phyloP scores from a whole-genome alignment of 2,329 filamentous ascomycete species.

The Aureobasidium sp. region DNA sequence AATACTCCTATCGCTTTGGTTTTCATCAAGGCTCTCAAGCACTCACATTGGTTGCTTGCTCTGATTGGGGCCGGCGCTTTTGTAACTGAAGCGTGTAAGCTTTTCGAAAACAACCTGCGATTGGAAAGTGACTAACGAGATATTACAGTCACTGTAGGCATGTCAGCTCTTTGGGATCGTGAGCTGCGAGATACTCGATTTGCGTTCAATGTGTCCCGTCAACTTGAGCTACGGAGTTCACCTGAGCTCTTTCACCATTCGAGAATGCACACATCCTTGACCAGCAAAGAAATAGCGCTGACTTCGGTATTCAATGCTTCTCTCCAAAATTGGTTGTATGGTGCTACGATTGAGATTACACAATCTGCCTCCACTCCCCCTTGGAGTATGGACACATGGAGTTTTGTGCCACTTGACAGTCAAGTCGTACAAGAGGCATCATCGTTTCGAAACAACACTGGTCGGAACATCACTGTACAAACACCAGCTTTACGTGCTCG shows the following conservation, averaged over 20 bases:
- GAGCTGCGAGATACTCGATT: too few relatives aligned
- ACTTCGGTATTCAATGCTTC: too few relatives aligned
- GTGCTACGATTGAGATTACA: too few relatives aligned
- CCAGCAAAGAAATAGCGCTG: too few relatives aligned
- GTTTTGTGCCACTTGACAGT: not conserved
- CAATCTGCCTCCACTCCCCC: too few relatives aligned
- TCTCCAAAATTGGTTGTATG: too few relatives aligned
- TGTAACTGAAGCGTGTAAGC: not conserved
- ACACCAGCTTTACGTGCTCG: not conserved
- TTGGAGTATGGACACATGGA: slow-evolving; percentile 2
- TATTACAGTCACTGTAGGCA: not conserved
- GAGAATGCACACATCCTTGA: too few relatives aligned
- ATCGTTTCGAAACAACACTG: too few relatives aligned
- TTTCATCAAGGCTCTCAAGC: not conserved
- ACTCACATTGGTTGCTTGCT: not conserved
- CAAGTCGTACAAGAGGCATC: too few relatives aligned
- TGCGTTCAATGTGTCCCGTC: too few relatives aligned
- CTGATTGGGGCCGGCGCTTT: not conserved
- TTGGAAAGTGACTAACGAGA: not conserved
- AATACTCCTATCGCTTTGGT: not conserved
- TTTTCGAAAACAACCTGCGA: not conserved
- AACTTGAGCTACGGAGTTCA: too few relatives aligned
- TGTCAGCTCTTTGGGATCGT: not conserved
- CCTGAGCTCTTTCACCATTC: too few relatives aligned
- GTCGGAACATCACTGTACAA: not conserved